These are phyloP conservation scores for Globisporangium nagaii DNA, from an alignment of 352 stramenopile genomes.

Conservation along the genomic window DNA sequence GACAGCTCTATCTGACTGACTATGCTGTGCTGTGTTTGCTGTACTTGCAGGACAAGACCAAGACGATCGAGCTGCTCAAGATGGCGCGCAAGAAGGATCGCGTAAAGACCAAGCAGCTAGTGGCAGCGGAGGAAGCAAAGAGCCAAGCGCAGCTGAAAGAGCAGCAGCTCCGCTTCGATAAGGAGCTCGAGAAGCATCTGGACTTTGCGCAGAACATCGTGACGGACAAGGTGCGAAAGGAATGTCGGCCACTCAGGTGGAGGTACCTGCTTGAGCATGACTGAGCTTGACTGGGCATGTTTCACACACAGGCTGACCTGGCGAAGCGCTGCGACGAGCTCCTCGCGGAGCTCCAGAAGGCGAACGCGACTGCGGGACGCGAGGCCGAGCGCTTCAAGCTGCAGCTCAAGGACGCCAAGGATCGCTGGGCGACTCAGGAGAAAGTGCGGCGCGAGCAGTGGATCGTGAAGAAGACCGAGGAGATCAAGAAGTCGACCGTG, in stretches of 20 bases:
- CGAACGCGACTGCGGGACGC: conserved; percentile 23
- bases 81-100: conserved; percentile 72
- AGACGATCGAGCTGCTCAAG: conserved; percentile 82
- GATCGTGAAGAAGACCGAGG: conserved; percentile 80
- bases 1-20: background rate
- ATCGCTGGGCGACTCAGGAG: conserved; percentile 64
- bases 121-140: conserved; percentile 42
- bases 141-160: conserved; percentile 44
- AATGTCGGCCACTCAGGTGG: background rate
- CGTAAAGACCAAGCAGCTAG: conserved; percentile 48
- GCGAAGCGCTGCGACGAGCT: conserved; percentile 74
- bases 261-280: background rate
- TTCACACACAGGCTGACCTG: conserved; percentile 38
- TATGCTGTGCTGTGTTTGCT: conserved; percentile 1
- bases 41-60: conserved; percentile 72
- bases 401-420: conserved; percentile 74
- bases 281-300: background rate
- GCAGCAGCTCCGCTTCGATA: conserved; percentile 57
- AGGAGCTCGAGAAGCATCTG: conserved; percentile 75
- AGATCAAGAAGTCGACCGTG: conserved; percentile 83
- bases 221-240: conserved; percentile 52
- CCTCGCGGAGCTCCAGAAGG: conserved; percentile 61
- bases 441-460: conserved; percentile 70
- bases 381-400: conserved; percentile 64
- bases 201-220: conserved; percentile 78